Base-by-base conservation (phyloP, 2,329 filamentous ascomycete genomes). In the Aspergillus sojae region DNA sequence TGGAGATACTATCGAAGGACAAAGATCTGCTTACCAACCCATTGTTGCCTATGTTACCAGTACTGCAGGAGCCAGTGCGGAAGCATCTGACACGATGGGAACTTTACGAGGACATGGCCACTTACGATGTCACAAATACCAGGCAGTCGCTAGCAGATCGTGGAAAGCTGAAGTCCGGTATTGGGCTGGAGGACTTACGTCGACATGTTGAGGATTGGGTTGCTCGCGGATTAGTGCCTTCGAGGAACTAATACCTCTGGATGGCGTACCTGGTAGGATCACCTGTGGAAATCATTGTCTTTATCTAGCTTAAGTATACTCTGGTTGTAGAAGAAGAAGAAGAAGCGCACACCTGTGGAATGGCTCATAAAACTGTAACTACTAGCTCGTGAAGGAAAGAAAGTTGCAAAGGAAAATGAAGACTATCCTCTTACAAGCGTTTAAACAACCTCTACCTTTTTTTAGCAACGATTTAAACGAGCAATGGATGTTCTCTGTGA, bases 61-160 rank as follows among this genome's bases (percentile, higher is more conserved):
- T 56, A 5, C 54, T 57, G 34, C 34, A 41, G 34, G 54, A 57
- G 41, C 34, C 21, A 23, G 54, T 57, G 1, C 34, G 34, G 6
- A 41, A 57, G 21, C 16, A 19, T 28, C 21, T 23, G 14, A 57
- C 54, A 7, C 54, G 54, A 21, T 57, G 54, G 54, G 54, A 57
- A 23, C 34, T 57, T 6, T 57, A 57, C 54, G 54, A 57, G 36
- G 28, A 57, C 21, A 57, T 57, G 54, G 34, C 54, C 34, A 23
- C 23, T 10, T 57, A 57, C 41, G 34, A 57, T 16, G 28, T 43
- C 14, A 57, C 54, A 26, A 57, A 57, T 2, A 41, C 54, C 21
- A 30, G 28, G 21, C 21, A 7, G 34, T 21, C 54, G 5, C 30
- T 57, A 9, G 53, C 28, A 26, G 53, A 56, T 41, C 26, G 21